Evolutionary conservation across 441 rosid species (phyloP), one percentile per base, ranked within the genome.

Genomic region (Euphorbia celastroides): DNA sequence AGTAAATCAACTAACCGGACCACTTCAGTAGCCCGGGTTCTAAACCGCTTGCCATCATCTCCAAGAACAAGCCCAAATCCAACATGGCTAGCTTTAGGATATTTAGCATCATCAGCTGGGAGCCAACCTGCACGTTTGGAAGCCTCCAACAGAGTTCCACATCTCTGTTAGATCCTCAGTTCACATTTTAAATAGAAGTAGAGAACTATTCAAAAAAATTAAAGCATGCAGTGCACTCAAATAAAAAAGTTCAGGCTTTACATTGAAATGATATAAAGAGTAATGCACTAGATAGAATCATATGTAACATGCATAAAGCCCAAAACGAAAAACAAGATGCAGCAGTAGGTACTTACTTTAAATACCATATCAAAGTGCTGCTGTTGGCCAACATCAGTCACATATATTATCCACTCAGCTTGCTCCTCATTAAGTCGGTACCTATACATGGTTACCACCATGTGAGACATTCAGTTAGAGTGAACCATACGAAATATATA

Each of bases 361-460:
- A 93, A 93, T 28, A 90, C 65, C 98, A 88, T 93, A 65, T 85
- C 83, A 67, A 90, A 93, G 69, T 93, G 98, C 72, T 83, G 89
- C 73, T 90, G 89, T 81, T 93, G 98, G 66, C 97, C 99, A 68
- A 83, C 95, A 86, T 93, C 99, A 32, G 99, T 93, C 42, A 91
- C 88, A 78, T 93, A 93, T 66, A 89, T 84, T 64, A 93, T 91
- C 99, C 97, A 89, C 68, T 89, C 93, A 68, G 92, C 99, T 77
- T 83, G 88, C 82, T 93, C 99, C 80, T 83, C 90, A 69, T 86
- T 88, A 27, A 91, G 87, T 57, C 99, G 96, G 77, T 91, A 93
- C 99, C 97, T 93, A 70, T 0, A 64, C 22, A 78, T 69, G 38
- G 34, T 44, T 74, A 66, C 59, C 30, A 56, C 60, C 59, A 68